Percentiles rank a stretch among this genome's conserved stretches.
These are phyloP conservation scores for Beverwykella pulmonaria DNA, from an alignment of 495 filamentous ascomycete genomes.

Conservation along the genomic window DNA sequence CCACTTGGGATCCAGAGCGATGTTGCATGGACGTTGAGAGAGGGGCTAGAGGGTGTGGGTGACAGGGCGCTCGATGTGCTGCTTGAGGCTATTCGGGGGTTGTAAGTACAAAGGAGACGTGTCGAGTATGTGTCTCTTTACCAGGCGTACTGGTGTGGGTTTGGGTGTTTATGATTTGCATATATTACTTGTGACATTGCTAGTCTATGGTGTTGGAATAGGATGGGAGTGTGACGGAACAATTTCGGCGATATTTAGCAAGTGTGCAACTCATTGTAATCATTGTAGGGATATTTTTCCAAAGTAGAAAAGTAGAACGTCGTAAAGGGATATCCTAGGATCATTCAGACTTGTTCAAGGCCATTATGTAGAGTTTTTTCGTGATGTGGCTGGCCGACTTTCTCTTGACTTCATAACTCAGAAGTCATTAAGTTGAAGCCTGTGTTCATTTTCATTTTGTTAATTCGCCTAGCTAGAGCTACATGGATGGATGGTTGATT, in stretches of 20 bases:
- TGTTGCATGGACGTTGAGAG: constrained; percentile 76
- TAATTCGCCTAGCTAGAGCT: too few species aligned
- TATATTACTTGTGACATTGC: not conserved
- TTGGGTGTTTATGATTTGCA: not conserved
- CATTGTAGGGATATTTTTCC: not conserved
- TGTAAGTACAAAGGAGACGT: not conserved
- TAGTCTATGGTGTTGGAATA: not conserved
- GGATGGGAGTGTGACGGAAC: not conserved
- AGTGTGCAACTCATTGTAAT: not conserved
- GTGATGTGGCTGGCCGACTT: too few species aligned
- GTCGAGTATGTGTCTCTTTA: too few species aligned
- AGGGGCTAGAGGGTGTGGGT: constrained; percentile 46
- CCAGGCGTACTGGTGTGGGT: too few species aligned
- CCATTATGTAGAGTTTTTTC: too few species aligned
- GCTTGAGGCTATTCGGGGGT: constrained; percentile 62
- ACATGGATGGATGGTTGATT: too few species aligned
- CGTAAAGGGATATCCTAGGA: too few species aligned
- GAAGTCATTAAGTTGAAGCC: too few species aligned
- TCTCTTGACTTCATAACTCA: too few species aligned
- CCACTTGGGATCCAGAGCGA: constrained; percentile 91
- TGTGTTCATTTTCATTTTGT: too few species aligned
- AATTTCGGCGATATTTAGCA: not conserved
- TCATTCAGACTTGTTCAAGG: too few species aligned
- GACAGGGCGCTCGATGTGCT: constrained; percentile 66
- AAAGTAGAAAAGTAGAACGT: too few species aligned